phyloP scores from a whole-genome alignment of 306 rosid genomes.

The Canavalia gladiata region DNA sequence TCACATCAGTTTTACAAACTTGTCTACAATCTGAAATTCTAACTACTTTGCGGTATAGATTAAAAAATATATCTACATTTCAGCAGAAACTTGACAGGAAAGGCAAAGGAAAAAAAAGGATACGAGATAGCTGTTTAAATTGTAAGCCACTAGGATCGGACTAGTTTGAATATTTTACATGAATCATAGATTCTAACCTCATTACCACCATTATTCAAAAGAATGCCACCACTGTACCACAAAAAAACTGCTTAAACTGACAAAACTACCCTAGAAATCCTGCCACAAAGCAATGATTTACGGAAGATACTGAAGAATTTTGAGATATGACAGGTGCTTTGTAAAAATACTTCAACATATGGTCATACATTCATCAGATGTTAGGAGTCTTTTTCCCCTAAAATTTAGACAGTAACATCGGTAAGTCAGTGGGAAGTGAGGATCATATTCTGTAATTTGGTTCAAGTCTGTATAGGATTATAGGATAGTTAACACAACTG shows the following conservation, averaged over 20 bases:
- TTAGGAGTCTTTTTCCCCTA: constrained; percentile 8
- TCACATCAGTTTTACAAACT: background rate
- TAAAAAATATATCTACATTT: background rate
- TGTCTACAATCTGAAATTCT: background rate
- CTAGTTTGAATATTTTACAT: background rate
- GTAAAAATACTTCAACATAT: constrained; percentile 23
- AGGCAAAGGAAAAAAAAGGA: background rate
- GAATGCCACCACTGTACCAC: background rate
- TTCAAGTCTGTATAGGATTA: constrained; percentile 4
- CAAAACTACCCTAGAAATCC: constrained; percentile 5
- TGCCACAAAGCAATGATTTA: background rate
- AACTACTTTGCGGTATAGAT: background rate
- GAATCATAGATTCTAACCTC: background rate
- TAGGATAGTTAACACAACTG: background rate
- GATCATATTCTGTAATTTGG: background rate
- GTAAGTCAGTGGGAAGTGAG: background rate
- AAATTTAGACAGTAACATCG: constrained; percentile 17
- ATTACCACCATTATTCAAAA: background rate
- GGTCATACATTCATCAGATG: constrained; percentile 14
- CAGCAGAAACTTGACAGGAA: constrained; percentile 15
- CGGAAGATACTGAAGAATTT: background rate
- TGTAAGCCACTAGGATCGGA: background rate
- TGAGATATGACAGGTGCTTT: background rate
- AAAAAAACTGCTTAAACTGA: background rate
- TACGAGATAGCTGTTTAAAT: background rate